Evolutionary conservation across 129 eudicot genomes (phyloP).

Genomic region (Smallanthus sonchifolius): DNA sequence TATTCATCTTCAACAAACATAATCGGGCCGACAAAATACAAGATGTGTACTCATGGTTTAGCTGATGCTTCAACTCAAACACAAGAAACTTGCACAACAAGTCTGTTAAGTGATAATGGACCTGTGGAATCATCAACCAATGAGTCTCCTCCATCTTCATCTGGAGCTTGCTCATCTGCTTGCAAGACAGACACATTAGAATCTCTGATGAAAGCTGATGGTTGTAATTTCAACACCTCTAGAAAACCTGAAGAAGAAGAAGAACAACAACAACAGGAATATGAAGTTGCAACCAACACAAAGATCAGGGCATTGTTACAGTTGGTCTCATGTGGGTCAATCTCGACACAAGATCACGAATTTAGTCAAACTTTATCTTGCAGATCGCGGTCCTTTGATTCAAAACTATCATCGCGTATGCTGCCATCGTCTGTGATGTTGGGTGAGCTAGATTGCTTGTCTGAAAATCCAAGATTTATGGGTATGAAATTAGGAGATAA

Average conservation of each 20-base stretch:
- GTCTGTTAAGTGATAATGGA: constrained; percentile 71
- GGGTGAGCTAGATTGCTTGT: constrained; percentile 81
- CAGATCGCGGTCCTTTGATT: constrained; percentile 58
- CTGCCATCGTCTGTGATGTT: constrained; percentile 68
- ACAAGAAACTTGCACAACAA: constrained; percentile 57
- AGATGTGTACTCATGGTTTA: constrained; percentile 51
- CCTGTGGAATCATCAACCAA: constrained; percentile 34
- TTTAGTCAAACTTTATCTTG: constrained; percentile 71
- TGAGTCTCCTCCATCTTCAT: constrained; percentile 54
- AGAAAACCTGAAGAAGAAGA: constrained; percentile 22
- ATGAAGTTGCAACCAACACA: constrained; percentile 36
- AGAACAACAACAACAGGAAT: constrained; percentile 23
- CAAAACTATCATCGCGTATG: constrained; percentile 71
- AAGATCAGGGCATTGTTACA: constrained; percentile 84
- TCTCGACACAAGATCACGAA: constrained; percentile 78
- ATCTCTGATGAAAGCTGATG: constrained; percentile 80
- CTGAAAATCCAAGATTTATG: constrained; percentile 63
- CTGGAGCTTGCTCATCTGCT: constrained; percentile 61
- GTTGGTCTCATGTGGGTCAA: constrained; percentile 85
- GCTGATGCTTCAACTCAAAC: constrained; percentile 95
- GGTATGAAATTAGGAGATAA: constrained; percentile 74
- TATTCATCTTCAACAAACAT: constrained; percentile 71
- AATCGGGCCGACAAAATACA: constrained; percentile 66
- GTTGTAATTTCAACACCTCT: constrained; percentile 52
- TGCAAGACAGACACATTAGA: constrained; percentile 75